Evolutionary conservation across 441 rosid genomes (phyloP).

Genomic region (Corymbia citriodora): DNA sequence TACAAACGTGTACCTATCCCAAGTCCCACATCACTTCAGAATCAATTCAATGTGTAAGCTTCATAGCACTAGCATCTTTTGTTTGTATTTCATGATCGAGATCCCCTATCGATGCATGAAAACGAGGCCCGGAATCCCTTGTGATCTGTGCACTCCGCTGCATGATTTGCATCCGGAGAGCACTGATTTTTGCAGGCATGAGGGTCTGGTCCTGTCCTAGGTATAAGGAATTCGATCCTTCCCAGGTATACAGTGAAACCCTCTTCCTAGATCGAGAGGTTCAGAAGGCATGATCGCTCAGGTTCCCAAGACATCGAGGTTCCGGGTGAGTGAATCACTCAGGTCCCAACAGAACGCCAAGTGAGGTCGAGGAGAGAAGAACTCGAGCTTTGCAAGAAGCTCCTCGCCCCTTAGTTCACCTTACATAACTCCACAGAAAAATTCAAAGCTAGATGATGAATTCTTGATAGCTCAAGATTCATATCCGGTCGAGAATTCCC

Average conservation of each 20-base stretch:
- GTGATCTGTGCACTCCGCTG: background rate
- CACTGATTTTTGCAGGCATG: background rate
- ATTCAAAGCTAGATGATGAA: background rate
- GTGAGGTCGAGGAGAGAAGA: background rate
- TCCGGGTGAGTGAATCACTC: background rate
- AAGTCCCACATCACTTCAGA: background rate
- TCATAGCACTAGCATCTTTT: background rate
- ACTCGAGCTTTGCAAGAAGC: background rate
- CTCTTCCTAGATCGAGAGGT: rapidly evolving
- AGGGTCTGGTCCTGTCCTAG: background rate
- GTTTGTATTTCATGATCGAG: background rate
- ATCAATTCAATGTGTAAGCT: background rate
- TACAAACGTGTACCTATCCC: background rate
- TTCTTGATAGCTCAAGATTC: background rate
- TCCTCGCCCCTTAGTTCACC: background rate
- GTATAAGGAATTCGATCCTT: background rate
- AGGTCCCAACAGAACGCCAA: rapidly evolving
- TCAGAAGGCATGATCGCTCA: rapidly evolving
- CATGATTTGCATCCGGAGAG: background rate
- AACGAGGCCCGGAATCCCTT: background rate
- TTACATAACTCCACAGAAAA: background rate
- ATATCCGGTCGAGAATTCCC: background rate
- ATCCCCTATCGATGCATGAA: background rate
- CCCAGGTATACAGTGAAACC: background rate
- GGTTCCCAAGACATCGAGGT: background rate